Percentiles rank a stretch among this genome's conserved stretches.
phyloP scores from a whole-genome alignment of 306 rosid genomes.

The Vigna angularis region DNA sequence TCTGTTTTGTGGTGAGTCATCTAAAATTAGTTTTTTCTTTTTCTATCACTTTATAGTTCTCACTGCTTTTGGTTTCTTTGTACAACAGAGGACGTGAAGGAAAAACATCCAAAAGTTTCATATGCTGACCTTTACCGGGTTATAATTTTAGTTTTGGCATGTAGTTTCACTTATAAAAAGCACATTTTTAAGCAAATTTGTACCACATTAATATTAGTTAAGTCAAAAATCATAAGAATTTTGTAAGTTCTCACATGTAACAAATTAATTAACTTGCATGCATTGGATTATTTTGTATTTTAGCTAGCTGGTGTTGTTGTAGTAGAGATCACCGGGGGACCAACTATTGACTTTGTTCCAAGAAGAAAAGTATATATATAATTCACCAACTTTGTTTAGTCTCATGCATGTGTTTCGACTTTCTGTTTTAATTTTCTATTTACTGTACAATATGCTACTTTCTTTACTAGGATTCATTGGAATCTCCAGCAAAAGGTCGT shows the following conservation, averaged over 20 bases:
- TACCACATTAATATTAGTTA: too few species aligned
- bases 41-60: background rate
- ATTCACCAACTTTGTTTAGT: background rate
- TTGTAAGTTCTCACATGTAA: too few species aligned
- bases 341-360: slow-evolving; percentile 71
- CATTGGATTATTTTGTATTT: slow-evolving; percentile 21
- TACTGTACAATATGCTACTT: slow-evolving; percentile 10
- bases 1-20: slow-evolving; percentile 66
- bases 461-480: slow-evolving; percentile 62
- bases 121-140: slow-evolving; percentile 92
- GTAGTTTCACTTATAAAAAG: background rate
- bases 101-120: slow-evolving; percentile 65
- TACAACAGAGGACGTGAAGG: slow-evolving; percentile 73
- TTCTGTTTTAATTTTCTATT: slow-evolving; percentile 13
- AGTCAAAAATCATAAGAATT: too few species aligned
- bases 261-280: slow-evolving; percentile 18
- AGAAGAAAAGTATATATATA: slow-evolving; percentile 74
- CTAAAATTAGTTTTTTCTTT: background rate
- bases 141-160: slow-evolving; percentile 15
- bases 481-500: slow-evolving; percentile 73
- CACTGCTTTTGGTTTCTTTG: slow-evolving; percentile 33
- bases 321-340: slow-evolving; percentile 90
- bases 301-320: slow-evolving; percentile 96
- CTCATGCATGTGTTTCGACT: background rate
- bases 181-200: too few species aligned